phyloP scores from a whole-genome alignment of 345 rosid genomes.

The Rhodomyrtus tomentosa region DNA sequence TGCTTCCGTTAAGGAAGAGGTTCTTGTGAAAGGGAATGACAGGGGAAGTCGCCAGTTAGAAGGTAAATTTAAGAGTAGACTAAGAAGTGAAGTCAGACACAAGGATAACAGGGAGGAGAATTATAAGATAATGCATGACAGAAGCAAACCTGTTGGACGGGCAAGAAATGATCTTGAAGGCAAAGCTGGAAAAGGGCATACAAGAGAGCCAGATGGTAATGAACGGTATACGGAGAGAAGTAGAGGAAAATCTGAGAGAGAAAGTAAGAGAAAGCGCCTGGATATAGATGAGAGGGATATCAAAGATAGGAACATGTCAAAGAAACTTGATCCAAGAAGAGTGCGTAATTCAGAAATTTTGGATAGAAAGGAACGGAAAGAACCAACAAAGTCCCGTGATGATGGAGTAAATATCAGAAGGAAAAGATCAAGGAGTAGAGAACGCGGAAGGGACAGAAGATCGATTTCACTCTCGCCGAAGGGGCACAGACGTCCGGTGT shows the following conservation, averaged over 20 bases:
- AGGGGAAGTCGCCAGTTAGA: conserved; percentile 14
- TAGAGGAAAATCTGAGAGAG: conserved; percentile 32
- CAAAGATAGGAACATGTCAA: conserved; percentile 23
- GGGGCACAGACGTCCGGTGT: conserved; percentile 27
- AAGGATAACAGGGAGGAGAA: conserved; percentile 3
- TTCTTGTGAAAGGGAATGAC: not conserved
- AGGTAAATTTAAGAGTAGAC: conserved; percentile 31
- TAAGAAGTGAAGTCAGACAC: conserved; percentile 12
- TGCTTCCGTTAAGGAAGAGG: conserved; percentile 11
- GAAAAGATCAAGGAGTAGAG: conserved; percentile 63
- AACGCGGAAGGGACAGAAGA: conserved; percentile 38
- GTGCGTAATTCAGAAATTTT: conserved; percentile 26
- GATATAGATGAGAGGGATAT: conserved; percentile 28
- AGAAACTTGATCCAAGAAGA: conserved; percentile 38
- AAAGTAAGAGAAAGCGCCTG: conserved; percentile 34
- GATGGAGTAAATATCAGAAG: conserved; percentile 41
- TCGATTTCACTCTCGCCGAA: conserved; percentile 44
- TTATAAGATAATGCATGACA: conserved; percentile 12
- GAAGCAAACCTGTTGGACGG: conserved; percentile 20
- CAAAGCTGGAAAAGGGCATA: conserved; percentile 29
- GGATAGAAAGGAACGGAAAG: conserved; percentile 41
- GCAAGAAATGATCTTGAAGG: conserved; percentile 18
- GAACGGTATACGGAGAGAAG: conserved; percentile 25
- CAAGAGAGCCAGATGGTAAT: conserved; percentile 29
- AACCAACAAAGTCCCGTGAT: conserved; percentile 35